A percentile compares a stretch with the other conserved stretches of the same genome.
Evolutionary conservation across 305 asterid species (phyloP).

Genomic region (Rubia tinctorum): DNA sequence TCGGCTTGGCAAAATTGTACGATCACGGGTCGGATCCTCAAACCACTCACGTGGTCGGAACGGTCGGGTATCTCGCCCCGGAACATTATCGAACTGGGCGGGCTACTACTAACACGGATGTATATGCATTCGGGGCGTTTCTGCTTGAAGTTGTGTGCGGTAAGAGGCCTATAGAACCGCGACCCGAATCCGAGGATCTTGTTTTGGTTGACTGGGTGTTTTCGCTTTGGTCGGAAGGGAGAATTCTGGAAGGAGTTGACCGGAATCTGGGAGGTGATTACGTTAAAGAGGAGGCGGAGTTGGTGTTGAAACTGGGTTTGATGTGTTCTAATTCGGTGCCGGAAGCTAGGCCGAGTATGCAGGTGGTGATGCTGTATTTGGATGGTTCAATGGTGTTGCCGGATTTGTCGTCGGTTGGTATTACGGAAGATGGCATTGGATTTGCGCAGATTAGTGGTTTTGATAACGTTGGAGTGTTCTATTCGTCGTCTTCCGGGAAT

Average conservation of each 20-base stretch:
- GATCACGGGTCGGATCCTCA: slow-evolving; percentile 10
- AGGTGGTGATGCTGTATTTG: slow-evolving; percentile 49
- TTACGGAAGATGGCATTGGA: neutral
- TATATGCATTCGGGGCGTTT: slow-evolving; percentile 70
- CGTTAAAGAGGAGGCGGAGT: slow-evolving; percentile 36
- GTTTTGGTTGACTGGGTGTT: slow-evolving; percentile 18
- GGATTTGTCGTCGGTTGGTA: slow-evolving; percentile 16
- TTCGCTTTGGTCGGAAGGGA: slow-evolving; percentile 2
- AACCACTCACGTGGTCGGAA: slow-evolving; percentile 7
- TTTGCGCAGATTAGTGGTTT: slow-evolving; percentile 1
- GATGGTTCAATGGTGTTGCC: slow-evolving; percentile 43
- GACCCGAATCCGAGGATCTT: slow-evolving; percentile 20
- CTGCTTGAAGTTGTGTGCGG: slow-evolving; percentile 50
- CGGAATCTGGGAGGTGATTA: slow-evolving; percentile 13
- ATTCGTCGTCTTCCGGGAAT: neutral
- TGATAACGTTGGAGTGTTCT: slow-evolving; percentile 7
- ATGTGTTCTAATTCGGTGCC: slow-evolving; percentile 47
- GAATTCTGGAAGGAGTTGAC: slow-evolving; percentile 6
- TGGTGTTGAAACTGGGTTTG: slow-evolving; percentile 54
- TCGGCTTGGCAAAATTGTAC: slow-evolving; percentile 3
- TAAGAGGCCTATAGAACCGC: slow-evolving; percentile 36
- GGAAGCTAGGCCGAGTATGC: slow-evolving; percentile 42
- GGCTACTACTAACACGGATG: slow-evolving; percentile 60
- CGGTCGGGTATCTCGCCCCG: slow-evolving; percentile 7
- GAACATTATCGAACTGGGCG: slow-evolving; percentile 58